phyloP scores from a whole-genome alignment of 495 filamentous ascomycete species.

The Podospora pseudocomata region DNA sequence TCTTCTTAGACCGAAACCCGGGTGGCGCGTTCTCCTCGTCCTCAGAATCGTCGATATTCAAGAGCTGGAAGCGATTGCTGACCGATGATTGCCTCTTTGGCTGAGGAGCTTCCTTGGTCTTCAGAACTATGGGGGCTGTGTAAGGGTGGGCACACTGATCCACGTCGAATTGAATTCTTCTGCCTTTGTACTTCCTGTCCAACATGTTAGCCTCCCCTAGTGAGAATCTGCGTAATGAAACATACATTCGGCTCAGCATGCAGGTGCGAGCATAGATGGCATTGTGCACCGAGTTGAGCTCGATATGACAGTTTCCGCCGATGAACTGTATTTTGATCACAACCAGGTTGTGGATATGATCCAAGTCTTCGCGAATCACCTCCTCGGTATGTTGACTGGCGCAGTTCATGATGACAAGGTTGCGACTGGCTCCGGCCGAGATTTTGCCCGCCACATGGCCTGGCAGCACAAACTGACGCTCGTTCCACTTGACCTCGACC shows the following conservation, averaged over 20 bases:
- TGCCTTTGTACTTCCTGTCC: slow-evolving; percentile 62
- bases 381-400: slow-evolving; percentile 58
- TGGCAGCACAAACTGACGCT: slow-evolving; percentile 68
- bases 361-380: slow-evolving; percentile 66
- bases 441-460: slow-evolving; percentile 65
- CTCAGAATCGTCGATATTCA: slow-evolving; percentile 48
- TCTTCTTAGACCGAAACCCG: slow-evolving; percentile 27
- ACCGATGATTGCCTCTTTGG: slow-evolving; percentile 38
- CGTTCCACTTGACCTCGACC: slow-evolving; percentile 68
- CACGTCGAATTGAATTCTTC: slow-evolving; percentile 64
- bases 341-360: slow-evolving; percentile 77
- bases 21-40: slow-evolving; percentile 33
- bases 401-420: slow-evolving; percentile 62
- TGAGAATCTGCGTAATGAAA: neutral
- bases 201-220: slow-evolving; percentile 11
- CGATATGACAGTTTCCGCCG: slow-evolving; percentile 57
- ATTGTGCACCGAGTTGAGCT: slow-evolving; percentile 74
- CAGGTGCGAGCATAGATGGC: slow-evolving; percentile 72
- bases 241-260: slow-evolving; percentile 66
- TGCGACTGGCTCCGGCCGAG: slow-evolving; percentile 69
- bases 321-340: slow-evolving; percentile 63
- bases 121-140: slow-evolving; percentile 20
- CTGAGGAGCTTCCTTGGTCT: slow-evolving; percentile 33
- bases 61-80: slow-evolving; percentile 62
- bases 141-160: slow-evolving; percentile 73